A percentile compares a stretch with the other conserved stretches of the same genome.
Evolutionary conservation across 75 land plant species (phyloP).

Genomic region (Azolla pinnata): DNA sequence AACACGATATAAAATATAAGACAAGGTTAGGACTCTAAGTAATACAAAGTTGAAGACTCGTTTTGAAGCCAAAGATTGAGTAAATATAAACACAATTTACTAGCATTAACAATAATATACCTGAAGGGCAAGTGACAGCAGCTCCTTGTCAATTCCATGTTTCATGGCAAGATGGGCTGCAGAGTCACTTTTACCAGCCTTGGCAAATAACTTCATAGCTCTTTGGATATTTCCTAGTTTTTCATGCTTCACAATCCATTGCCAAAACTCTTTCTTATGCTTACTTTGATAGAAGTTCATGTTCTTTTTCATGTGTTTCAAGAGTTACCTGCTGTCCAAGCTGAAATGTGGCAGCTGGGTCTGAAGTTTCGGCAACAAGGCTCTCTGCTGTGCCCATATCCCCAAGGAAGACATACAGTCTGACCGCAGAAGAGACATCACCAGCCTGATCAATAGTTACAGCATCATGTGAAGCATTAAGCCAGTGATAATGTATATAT

Average conservation of each 20-base stretch:
- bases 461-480: too few relatives aligned
- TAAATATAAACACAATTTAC: not conserved
- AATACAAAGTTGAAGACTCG: too few relatives aligned
- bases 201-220: constrained; percentile 23
- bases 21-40: too few relatives aligned
- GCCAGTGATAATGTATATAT: too few relatives aligned
- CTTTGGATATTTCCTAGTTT: constrained; percentile 26
- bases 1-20: too few relatives aligned
- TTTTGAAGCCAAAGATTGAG: too few relatives aligned
- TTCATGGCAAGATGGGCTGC: constrained; percentile 37
- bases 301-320: too few relatives aligned
- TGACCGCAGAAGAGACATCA: constrained; percentile 23
- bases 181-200: constrained; percentile 25
- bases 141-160: constrained; percentile 28
- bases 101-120: constrained; percentile 4
- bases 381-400: constrained; percentile 24
- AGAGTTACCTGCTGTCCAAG: constrained; percentile 32
- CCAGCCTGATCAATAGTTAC: constrained; percentile 20
- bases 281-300: too few relatives aligned
- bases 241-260: constrained; percentile 25
- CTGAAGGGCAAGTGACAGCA: constrained; percentile 28
- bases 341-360: constrained; percentile 27
- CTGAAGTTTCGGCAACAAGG: constrained; percentile 12
- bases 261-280: too few relatives aligned
- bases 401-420: constrained; percentile 20